These are phyloP conservation scores for Cladosporium phlei DNA, from an alignment of 2,329 filamentous ascomycete species.

Conservation along the genomic window DNA sequence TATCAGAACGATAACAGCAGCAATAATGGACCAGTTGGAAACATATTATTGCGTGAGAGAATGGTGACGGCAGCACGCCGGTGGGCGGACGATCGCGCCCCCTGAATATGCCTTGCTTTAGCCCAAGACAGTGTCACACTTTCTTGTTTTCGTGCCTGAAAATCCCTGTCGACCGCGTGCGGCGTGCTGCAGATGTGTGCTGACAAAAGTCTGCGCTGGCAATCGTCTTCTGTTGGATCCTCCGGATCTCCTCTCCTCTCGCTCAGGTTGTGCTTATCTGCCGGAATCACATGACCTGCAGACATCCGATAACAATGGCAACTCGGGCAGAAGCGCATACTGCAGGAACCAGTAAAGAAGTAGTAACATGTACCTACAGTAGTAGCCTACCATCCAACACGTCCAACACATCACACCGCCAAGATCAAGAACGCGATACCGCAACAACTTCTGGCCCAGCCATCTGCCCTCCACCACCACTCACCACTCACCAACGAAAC, in stretches of 20 bases:
- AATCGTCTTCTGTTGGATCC: background rate
- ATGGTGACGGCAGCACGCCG: background rate
- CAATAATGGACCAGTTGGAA: too few relatives aligned
- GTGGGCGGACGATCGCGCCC: constrained; percentile 5
- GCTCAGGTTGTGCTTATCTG: too few relatives aligned
- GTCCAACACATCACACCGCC: too few relatives aligned
- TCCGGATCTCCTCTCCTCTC: background rate
- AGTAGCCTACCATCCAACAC: too few relatives aligned
- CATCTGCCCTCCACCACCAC: too few relatives aligned
- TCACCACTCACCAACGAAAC: background rate
- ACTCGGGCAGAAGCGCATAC: too few relatives aligned
- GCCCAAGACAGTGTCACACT: constrained; percentile 3
- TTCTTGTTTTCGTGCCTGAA: constrained; percentile 13
- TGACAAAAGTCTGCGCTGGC: constrained; percentile 7
- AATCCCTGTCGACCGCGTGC: background rate
- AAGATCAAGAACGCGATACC: too few relatives aligned
- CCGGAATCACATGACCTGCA: too few relatives aligned
- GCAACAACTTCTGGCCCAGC: constrained; percentile 3
- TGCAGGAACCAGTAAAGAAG: too few relatives aligned
- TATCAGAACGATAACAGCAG: background rate
- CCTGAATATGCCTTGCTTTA: constrained; percentile 13
- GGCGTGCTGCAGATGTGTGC: background rate
- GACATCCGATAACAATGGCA: too few relatives aligned
- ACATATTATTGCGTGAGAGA: too few relatives aligned
- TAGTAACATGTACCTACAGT: too few relatives aligned